Evolutionary conservation across 768 basidiomycete species (phyloP).

Genomic region (Lentinula raphanica): DNA sequence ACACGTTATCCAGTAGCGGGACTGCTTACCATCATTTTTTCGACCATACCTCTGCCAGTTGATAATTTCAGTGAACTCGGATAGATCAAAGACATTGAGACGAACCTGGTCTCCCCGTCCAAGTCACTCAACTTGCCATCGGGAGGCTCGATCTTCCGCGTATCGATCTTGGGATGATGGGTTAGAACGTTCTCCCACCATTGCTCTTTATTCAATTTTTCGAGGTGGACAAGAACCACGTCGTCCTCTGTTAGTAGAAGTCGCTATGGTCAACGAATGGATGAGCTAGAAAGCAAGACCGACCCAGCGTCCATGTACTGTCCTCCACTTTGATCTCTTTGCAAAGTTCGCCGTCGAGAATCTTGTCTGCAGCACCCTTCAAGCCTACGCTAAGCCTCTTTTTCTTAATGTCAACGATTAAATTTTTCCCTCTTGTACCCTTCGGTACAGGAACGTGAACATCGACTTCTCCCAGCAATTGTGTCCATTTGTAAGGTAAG

Average conservation of each 20-base stretch:
- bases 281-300: constrained; percentile 20
- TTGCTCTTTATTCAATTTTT: constrained; percentile 80
- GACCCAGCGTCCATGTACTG: constrained; percentile 93
- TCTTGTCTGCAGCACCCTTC: constrained; percentile 72
- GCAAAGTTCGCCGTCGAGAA: constrained; percentile 87
- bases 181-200: constrained; percentile 99
- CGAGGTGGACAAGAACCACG: constrained; percentile 71
- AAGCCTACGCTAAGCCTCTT: constrained; percentile 78
- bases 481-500: constrained; percentile 88
- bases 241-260: constrained; percentile 60
- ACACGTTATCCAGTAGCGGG: neutral
- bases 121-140: constrained; percentile 96
- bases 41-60: constrained; percentile 81
- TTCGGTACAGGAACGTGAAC: constrained; percentile 78
- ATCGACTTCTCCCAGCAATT: constrained; percentile 85
- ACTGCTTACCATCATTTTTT: constrained; percentile 97
- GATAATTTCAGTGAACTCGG: constrained; percentile 1
- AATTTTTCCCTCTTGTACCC: constrained; percentile 78
- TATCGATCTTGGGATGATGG: constrained; percentile 95
- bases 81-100: neutral
- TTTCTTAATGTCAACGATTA: constrained; percentile 71
- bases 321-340: constrained; percentile 94
- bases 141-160: constrained; percentile 89
- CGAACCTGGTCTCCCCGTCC: constrained; percentile 87
- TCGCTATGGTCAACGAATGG: neutral